These are phyloP conservation scores for Aspergillus latus DNA, from an alignment of 2,329 filamentous ascomycete genomes.

Conservation along the genomic window DNA sequence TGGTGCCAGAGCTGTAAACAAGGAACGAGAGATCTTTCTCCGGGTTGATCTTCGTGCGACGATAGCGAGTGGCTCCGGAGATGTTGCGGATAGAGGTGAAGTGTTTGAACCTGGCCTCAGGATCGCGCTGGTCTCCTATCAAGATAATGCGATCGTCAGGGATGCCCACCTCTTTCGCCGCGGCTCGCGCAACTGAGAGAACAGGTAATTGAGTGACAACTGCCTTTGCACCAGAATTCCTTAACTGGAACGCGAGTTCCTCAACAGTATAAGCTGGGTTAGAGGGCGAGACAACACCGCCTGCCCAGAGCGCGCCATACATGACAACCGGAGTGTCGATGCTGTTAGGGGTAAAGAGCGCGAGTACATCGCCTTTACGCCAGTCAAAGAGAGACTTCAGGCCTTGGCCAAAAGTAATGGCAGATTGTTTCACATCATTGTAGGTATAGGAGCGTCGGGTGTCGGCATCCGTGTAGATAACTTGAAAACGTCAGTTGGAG, in stretches of 20 bases:
- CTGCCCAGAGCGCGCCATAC: slow-evolving; percentile 80
- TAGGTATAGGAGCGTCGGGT: slow-evolving; percentile 71
- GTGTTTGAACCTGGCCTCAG: slow-evolving; percentile 62
- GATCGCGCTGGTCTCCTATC: slow-evolving; percentile 64
- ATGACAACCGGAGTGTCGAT: slow-evolving; percentile 77
- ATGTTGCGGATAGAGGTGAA: slow-evolving; percentile 70
- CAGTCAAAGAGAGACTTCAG: slow-evolving; percentile 73
- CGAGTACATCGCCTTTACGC: slow-evolving; percentile 80
- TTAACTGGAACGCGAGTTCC: slow-evolving; percentile 81
- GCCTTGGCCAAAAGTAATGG: slow-evolving; percentile 76
- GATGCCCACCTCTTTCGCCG: slow-evolving; percentile 69
- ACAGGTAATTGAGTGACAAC: slow-evolving; percentile 71
- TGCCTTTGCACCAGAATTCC: slow-evolving; percentile 71
- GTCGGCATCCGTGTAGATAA: slow-evolving; percentile 74
- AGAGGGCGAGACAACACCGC: slow-evolving; percentile 77
- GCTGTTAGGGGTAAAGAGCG: slow-evolving; percentile 79
- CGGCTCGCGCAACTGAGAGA: slow-evolving; percentile 64
- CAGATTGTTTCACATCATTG: slow-evolving; percentile 62
- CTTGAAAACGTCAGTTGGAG: slow-evolving; percentile 45
- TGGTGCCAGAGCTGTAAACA: slow-evolving; percentile 88
- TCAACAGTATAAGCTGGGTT: slow-evolving; percentile 84
- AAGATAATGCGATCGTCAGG: slow-evolving; percentile 70
- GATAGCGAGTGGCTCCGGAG: slow-evolving; percentile 58
- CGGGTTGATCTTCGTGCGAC: slow-evolving; percentile 63
- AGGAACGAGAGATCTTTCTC: slow-evolving; percentile 76